Conservation (phyloP, 2,329 filamentous ascomycete genomes). For the Pseudogymnoascus sp. region DNA sequence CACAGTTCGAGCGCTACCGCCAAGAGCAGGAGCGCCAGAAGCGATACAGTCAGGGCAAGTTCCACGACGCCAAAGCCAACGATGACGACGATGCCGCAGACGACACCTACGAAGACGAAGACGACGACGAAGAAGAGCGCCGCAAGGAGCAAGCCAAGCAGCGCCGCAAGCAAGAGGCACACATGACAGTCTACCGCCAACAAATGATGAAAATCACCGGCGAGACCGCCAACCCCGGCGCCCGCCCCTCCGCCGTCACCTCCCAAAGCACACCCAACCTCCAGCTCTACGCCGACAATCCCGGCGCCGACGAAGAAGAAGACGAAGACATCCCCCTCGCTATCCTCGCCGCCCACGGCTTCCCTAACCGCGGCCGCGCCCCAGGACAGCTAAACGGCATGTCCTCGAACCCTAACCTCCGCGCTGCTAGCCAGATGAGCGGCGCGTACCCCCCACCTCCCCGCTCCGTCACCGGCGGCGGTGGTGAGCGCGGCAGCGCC, state of each 20-base stretch:
- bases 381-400: slow-evolving; percentile 58
- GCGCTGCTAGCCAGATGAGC: slow-evolving; percentile 39
- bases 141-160: slow-evolving; percentile 66
- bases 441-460: slow-evolving; percentile 41
- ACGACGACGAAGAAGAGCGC: slow-evolving; percentile 73
- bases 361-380: slow-evolving; percentile 69
- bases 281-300: slow-evolving; percentile 30
- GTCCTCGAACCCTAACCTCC: slow-evolving; percentile 65
- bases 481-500: slow-evolving; percentile 28
- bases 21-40: slow-evolving; percentile 59
- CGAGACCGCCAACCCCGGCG: slow-evolving; percentile 47
- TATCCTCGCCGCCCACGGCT: slow-evolving; percentile 82
- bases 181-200: slow-evolving; percentile 82
- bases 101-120: slow-evolving; percentile 57
- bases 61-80: slow-evolving; percentile 33
- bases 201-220: slow-evolving; percentile 97
- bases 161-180: slow-evolving; percentile 79
- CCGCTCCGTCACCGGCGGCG: slow-evolving; percentile 50
- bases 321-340: slow-evolving; percentile 84
- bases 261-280: slow-evolving; percentile 58
- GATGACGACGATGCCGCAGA: slow-evolving; percentile 53
- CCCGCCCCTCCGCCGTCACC: slow-evolving; percentile 47
- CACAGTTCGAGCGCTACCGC: slow-evolving; percentile 75
- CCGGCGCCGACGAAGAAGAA: slow-evolving; percentile 56
- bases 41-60: slow-evolving; percentile 37